Conservation (phyloP, 345 rosid genomes). For the Salix dunnii region DNA sequence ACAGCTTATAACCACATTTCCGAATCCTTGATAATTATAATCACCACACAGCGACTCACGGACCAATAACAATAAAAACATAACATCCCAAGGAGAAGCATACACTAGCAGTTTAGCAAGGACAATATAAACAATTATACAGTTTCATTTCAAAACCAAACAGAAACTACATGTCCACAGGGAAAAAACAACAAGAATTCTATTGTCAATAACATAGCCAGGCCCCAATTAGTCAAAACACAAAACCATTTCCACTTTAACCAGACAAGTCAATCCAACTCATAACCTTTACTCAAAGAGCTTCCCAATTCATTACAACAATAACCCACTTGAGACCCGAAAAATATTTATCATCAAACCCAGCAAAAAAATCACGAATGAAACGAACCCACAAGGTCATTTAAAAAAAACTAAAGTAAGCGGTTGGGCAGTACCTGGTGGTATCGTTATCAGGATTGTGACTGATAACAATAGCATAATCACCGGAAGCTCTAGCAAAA, state of each 20-base stretch:
- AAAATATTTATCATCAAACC: not conserved
- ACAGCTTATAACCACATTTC: not conserved
- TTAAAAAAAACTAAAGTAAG: not conserved
- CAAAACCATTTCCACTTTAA: not conserved
- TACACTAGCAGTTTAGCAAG: too few relatives aligned
- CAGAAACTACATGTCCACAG: too few relatives aligned
- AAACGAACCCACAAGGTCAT: not conserved
- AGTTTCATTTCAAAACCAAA: too few relatives aligned
- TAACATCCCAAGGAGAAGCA: too few relatives aligned
- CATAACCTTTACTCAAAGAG: not conserved
- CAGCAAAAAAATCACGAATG: not conserved
- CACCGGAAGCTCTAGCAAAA: conserved; percentile 54
- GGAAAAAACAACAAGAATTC: not conserved
- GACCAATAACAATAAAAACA: too few relatives aligned
- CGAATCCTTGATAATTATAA: not conserved
- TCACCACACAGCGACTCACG: not conserved
- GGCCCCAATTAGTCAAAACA: not conserved
- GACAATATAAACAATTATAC: too few relatives aligned
- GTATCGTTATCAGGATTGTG: conserved; percentile 72
- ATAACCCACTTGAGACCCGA: not conserved
- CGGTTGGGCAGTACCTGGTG: conserved; percentile 31
- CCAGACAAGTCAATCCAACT: not conserved
- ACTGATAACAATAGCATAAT: conserved; percentile 60
- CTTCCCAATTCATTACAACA: not conserved
- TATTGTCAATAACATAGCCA: too few relatives aligned